Percentiles rank a stretch among this genome's conserved stretches.
Evolutionary conservation across 257 asterid genomes (phyloP).

Genomic region (Rauvolfia tetraphylla): DNA sequence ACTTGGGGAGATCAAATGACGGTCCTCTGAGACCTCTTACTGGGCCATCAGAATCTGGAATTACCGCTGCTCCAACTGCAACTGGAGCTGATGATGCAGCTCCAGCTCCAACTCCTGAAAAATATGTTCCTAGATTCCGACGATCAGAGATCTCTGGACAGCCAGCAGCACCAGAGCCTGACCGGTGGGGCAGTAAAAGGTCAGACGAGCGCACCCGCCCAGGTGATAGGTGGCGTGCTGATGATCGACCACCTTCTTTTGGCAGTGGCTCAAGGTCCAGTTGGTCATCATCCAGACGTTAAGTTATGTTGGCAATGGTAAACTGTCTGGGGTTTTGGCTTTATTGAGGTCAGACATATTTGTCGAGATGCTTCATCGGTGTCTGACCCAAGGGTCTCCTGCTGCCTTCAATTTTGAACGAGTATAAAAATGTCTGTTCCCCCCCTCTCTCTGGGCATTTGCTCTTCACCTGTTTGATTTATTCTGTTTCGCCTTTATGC

Average conservation of each 20-base stretch:
- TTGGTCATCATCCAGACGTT: conserved; percentile 15
- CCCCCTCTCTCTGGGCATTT: too few species aligned
- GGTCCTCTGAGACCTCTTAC: conserved; percentile 5
- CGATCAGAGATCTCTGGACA: conserved; percentile 9
- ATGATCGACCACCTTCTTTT: conserved; percentile 11
- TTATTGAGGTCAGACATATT: not conserved
- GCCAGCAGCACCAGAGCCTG: conserved; percentile 17
- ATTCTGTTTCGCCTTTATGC: not conserved
- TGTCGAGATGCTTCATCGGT: not conserved
- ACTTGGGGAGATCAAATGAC: conserved; percentile 13
- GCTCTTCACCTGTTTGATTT: too few species aligned
- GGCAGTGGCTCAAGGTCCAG: conserved; percentile 17
- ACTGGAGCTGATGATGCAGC: conserved; percentile 6
- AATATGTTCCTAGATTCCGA: conserved; percentile 21
- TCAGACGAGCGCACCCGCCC: conserved; percentile 15
- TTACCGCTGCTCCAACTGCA: not conserved
- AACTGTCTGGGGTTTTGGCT: not conserved
- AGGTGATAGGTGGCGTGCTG: conserved; percentile 18
- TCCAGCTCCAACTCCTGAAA: conserved; percentile 19
- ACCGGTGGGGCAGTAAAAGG: conserved; percentile 12
- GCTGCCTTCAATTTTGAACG: not conserved
- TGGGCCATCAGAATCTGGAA: conserved; percentile 9
- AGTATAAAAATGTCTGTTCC: not conserved
- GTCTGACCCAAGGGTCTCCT: not conserved
- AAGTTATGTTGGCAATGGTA: not conserved